Conservation (phyloP, 352 stramenopile species). For the Phytopythium oedochilum region DNA sequence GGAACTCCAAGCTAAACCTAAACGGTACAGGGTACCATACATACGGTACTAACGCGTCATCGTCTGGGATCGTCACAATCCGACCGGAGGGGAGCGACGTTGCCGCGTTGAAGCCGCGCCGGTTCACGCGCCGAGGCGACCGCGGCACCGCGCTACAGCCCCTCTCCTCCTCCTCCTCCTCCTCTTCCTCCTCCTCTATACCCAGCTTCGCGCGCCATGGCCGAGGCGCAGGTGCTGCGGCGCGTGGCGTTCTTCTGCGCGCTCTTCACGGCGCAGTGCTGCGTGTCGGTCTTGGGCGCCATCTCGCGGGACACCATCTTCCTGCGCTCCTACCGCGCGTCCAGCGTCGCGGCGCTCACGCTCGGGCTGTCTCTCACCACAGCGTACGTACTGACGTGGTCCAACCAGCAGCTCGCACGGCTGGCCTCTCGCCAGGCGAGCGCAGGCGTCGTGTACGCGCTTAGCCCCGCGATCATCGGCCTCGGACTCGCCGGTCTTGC, state of each 20-base stretch:
- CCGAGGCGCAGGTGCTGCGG: constrained; percentile 16
- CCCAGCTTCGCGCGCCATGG: not conserved
- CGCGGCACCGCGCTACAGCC: not conserved
- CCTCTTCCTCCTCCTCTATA: too few relatives aligned
- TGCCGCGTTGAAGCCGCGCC: not conserved
- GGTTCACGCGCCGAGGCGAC: too few relatives aligned
- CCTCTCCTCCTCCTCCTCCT: too few relatives aligned
- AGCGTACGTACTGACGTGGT: constrained; percentile 56
- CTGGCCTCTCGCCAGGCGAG: constrained; percentile 20
- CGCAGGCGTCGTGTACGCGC: constrained; percentile 45
- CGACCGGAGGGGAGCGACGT: not conserved
- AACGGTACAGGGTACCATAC: too few relatives aligned
- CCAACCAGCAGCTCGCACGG: constrained; percentile 26
- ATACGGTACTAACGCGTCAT: not conserved
- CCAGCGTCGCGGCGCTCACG: constrained; percentile 67
- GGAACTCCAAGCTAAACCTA: too few relatives aligned
- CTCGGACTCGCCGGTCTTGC: constrained; percentile 37
- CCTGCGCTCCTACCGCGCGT: constrained; percentile 61
- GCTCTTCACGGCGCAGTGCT: constrained; percentile 80
- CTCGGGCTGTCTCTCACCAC: constrained; percentile 69
- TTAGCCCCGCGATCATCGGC: constrained; percentile 37
- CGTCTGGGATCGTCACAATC: not conserved
- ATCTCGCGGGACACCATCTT: constrained; percentile 85
- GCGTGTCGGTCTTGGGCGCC: constrained; percentile 60
- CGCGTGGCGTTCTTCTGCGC: constrained; percentile 81